phyloP scores from a whole-genome alignment of 2,329 filamentous ascomycete genomes.

The Helotiales sp. region DNA sequence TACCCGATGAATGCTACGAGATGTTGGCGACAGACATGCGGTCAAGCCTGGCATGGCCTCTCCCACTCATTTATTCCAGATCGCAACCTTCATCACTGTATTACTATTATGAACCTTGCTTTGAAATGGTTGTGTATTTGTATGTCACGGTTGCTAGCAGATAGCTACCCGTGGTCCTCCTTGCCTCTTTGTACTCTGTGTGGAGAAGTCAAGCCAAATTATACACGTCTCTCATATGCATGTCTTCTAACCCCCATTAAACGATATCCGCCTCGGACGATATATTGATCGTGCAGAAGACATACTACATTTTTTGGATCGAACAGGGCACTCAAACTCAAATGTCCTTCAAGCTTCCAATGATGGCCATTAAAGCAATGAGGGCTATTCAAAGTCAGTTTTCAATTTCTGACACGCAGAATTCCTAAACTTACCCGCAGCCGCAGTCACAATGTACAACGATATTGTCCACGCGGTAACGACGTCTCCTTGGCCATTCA shows the following conservation, averaged over 20 bases:
- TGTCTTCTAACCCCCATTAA: background rate
- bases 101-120: too few relatives aligned
- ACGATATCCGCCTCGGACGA: background rate
- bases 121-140: too few relatives aligned
- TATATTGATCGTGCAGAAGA: background rate
- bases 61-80: too few relatives aligned
- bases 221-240: background rate
- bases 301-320: background rate
- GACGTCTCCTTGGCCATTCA: slow-evolving; percentile 32
- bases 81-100: too few relatives aligned
- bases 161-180: too few relatives aligned
- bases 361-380: slow-evolving; percentile 37
- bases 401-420: background rate
- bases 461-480: slow-evolving; percentile 35
- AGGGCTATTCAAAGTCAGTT: slow-evolving; percentile 23
- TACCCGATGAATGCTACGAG: too few relatives aligned
- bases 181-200: too few relatives aligned
- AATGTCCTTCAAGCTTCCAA: slow-evolving; percentile 37
- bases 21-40: too few relatives aligned
- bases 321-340: slow-evolving; percentile 5
- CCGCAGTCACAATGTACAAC: slow-evolving; percentile 36
- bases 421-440: slow-evolving; percentile 26
- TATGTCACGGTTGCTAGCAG: too few relatives aligned
- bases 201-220: too few relatives aligned
- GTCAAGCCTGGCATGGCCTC: too few relatives aligned